These are phyloP conservation scores for Lyophyllum shimeji DNA, from an alignment of 768 basidiomycete species.

Conservation along the genomic window DNA sequence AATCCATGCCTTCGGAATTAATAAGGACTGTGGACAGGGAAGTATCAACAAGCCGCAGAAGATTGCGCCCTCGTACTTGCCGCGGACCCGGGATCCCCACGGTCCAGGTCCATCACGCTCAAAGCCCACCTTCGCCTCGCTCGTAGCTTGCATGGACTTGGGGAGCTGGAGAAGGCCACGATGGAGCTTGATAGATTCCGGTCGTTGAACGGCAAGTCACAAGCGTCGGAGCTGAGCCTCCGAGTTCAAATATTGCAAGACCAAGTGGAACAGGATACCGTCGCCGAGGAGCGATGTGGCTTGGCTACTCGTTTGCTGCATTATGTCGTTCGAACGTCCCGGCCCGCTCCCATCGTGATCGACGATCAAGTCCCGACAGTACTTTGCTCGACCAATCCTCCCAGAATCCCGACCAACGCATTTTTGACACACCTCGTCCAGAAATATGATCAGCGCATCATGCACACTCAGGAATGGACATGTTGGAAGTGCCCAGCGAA, in stretches of 20 bases:
- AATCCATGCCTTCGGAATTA: not conserved
- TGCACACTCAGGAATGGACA: constrained; percentile 3
- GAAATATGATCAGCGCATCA: constrained; percentile 8
- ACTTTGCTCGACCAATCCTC: constrained; percentile 6
- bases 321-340: not conserved
- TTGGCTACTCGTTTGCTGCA: not conserved
- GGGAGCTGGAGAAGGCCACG: constrained; percentile 3
- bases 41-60: not conserved
- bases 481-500: constrained; percentile 8
- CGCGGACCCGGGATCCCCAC: not conserved
- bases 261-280: not conserved
- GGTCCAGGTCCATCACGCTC: not conserved
- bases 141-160: constrained; percentile 4
- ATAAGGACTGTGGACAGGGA: not conserved
- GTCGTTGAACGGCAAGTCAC: not conserved
- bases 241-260: not conserved
- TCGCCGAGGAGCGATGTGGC: not conserved
- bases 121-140: constrained; percentile 12
- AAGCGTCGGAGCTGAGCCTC: not conserved
- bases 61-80: constrained; percentile 2
- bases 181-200: constrained; percentile 7
- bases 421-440: constrained; percentile 5
- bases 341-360: constrained; percentile 3
- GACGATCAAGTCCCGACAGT: not conserved
- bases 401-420: not conserved